Evolutionary conservation across 2,329 filamentous ascomycete genomes (phyloP).

Genomic region (Pestalotiopsis sp.): DNA sequence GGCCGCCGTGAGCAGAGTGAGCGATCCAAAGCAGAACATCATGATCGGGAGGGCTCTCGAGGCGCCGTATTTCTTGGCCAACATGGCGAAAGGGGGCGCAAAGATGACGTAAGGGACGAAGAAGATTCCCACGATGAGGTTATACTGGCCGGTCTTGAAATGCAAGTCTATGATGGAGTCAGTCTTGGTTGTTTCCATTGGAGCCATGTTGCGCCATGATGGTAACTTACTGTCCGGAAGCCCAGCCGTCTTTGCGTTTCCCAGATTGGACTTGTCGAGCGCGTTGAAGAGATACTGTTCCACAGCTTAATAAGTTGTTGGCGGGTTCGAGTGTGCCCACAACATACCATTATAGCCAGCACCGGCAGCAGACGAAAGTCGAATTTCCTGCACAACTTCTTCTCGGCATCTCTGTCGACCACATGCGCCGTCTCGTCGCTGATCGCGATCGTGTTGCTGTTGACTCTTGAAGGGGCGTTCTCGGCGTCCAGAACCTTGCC

Average conservation of each 20-base stretch:
- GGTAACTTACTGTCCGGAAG: slow-evolving; percentile 19
- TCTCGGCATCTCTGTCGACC: slow-evolving; percentile 48
- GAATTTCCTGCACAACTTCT: slow-evolving; percentile 54
- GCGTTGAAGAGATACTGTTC: slow-evolving; percentile 44
- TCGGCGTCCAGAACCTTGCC: slow-evolving; percentile 1
- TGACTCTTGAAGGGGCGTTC: slow-evolving; percentile 18
- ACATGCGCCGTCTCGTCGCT: slow-evolving; percentile 34
- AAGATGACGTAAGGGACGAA: slow-evolving; percentile 75
- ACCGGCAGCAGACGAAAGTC: slow-evolving; percentile 57
- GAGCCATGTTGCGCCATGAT: neutral
- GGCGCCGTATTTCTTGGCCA: slow-evolving; percentile 70
- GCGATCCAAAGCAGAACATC: slow-evolving; percentile 69
- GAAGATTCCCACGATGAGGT: slow-evolving; percentile 70
- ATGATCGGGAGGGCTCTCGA: slow-evolving; percentile 62
- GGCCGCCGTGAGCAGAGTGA: slow-evolving; percentile 62
- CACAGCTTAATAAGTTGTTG: neutral
- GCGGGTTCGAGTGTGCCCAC: neutral
- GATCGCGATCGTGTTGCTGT: slow-evolving; percentile 30
- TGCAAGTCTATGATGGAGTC: slow-evolving; percentile 46
- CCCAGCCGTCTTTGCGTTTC: slow-evolving; percentile 60
- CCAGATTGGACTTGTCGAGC: slow-evolving; percentile 53
- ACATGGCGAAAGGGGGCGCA: slow-evolving; percentile 64
- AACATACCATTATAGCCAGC: slow-evolving; percentile 51
- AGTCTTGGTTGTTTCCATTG: neutral
- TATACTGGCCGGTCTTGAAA: slow-evolving; percentile 67